Conservation (phyloP, 768 basidiomycete species). For the Tricholoma furcatifolium region DNA sequence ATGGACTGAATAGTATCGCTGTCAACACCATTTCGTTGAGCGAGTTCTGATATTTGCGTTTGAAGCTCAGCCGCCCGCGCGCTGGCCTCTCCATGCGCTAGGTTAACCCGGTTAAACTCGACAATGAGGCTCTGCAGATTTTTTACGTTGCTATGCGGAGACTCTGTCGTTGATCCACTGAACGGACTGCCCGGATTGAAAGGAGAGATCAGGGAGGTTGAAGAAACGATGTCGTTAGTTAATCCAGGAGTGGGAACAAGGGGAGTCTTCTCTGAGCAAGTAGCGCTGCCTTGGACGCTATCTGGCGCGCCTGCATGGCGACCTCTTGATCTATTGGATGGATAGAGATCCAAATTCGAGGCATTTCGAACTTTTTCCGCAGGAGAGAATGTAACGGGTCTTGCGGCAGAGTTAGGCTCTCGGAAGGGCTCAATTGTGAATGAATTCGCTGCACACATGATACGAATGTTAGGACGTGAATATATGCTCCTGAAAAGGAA, state of each 20-base stretch:
- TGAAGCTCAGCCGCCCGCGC: not conserved
- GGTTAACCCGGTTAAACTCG: not conserved
- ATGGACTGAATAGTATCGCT: not conserved
- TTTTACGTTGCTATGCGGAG: not conserved
- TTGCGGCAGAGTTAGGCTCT: not conserved
- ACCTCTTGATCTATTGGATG: no score
- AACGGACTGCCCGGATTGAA: not conserved
- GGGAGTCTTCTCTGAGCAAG: no score
- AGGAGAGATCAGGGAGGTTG: not conserved
- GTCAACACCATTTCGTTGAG: not conserved
- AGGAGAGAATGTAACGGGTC: no score
- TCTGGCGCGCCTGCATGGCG: no score
- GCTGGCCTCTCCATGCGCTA: slow-evolving; percentile 1
- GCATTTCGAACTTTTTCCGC: no score
- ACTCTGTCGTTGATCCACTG: not conserved
- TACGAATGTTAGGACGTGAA: no score
- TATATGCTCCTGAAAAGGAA: no score
- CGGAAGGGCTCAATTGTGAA: not conserved
- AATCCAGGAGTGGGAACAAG: no score
- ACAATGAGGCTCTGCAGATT: not conserved
- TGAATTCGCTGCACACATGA: not conserved
- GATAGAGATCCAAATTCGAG: no score
- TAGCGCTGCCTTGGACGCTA: no score
- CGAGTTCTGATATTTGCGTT: not conserved
- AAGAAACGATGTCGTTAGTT: no score